Evolutionary conservation across 768 basidiomycete species (phyloP).

Genomic region (Flagelloscypha sp.): DNA sequence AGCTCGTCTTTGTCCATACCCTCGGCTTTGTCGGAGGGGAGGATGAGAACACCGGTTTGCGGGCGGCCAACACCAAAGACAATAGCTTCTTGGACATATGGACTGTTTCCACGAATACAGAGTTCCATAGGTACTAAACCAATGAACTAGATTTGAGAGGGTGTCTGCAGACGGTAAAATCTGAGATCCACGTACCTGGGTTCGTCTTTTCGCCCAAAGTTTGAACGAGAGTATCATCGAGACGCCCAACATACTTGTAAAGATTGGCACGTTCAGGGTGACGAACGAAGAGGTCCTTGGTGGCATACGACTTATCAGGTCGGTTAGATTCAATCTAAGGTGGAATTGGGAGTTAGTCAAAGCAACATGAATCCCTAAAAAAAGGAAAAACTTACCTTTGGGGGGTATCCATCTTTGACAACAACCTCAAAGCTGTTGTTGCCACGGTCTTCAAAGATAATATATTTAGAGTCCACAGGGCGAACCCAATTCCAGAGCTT

Average conservation of each 20-base stretch:
- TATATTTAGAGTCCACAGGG: slow-evolving; percentile 23
- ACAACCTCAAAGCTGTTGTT: slow-evolving; percentile 37
- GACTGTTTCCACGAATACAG: slow-evolving; percentile 38
- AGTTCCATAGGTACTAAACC: slow-evolving; percentile 39
- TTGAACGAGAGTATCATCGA: slow-evolving; percentile 47
- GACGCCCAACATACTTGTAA: slow-evolving; percentile 30
- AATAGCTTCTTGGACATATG: slow-evolving; percentile 41
- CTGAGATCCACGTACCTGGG: slow-evolving; percentile 19
- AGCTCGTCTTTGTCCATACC: slow-evolving; percentile 14
- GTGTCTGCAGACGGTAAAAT: neutral
- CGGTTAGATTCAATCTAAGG: slow-evolving; percentile 29
- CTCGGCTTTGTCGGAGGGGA: slow-evolving; percentile 34
- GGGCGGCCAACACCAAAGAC: slow-evolving; percentile 43
- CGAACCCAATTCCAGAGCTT: slow-evolving; percentile 52
- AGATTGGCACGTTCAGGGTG: slow-evolving; percentile 31
- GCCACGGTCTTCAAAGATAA: slow-evolving; percentile 35
- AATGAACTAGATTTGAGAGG: neutral
- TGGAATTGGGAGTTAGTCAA: neutral
- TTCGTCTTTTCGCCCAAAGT: slow-evolving; percentile 48
- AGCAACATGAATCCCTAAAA: neutral
- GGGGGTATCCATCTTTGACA: slow-evolving; percentile 43
- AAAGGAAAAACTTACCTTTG: slow-evolving; percentile 25
- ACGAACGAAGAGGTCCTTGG: slow-evolving; percentile 43
- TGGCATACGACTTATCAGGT: slow-evolving; percentile 46
- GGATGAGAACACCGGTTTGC: slow-evolving; percentile 42